These are phyloP conservation scores for Tubosaeta sp. DNA, from an alignment of 768 basidiomycete genomes.

Conservation along the genomic window DNA sequence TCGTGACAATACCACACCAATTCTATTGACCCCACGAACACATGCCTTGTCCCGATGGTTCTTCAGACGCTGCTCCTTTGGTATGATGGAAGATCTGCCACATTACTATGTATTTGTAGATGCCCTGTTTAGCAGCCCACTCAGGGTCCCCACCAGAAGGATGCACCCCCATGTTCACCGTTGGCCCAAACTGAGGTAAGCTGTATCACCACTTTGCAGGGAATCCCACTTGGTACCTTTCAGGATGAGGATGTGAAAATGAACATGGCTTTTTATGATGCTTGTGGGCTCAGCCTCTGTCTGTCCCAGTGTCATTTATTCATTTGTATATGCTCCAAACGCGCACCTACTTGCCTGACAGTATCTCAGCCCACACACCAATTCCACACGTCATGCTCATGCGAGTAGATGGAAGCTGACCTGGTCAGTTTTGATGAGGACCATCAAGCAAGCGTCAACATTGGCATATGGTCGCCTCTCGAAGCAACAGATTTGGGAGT, in stretches of 20 bases:
- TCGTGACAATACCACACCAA: neutral
- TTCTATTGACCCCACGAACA: neutral
- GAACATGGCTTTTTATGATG: constrained; percentile 1
- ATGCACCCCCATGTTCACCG: neutral
- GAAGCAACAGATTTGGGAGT: neutral
- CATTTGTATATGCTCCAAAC: constrained; percentile 23
- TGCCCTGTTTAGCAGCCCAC: neutral
- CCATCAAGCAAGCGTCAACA: neutral
- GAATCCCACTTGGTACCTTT: neutral
- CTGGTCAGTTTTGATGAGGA: constrained; percentile 6
- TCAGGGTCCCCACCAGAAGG: neutral
- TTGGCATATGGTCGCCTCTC: neutral
- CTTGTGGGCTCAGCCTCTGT: constrained; percentile 20
- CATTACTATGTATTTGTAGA: constrained; percentile 2
- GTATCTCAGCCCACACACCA: neutral
- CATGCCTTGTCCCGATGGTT: constrained; percentile 4
- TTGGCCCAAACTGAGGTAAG: neutral
- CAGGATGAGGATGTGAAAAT: constrained; percentile 3
- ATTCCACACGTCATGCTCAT: constrained; percentile 16
- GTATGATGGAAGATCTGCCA: neutral
- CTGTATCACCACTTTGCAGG: neutral
- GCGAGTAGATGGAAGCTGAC: constrained; percentile 12
- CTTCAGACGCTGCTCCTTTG: neutral
- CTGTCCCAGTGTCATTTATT: too few species aligned
- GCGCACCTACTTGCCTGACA: neutral